Evolutionary conservation across 192 early-diverging fungal species (phyloP).

Genomic region (Mortierella hygrophila): DNA sequence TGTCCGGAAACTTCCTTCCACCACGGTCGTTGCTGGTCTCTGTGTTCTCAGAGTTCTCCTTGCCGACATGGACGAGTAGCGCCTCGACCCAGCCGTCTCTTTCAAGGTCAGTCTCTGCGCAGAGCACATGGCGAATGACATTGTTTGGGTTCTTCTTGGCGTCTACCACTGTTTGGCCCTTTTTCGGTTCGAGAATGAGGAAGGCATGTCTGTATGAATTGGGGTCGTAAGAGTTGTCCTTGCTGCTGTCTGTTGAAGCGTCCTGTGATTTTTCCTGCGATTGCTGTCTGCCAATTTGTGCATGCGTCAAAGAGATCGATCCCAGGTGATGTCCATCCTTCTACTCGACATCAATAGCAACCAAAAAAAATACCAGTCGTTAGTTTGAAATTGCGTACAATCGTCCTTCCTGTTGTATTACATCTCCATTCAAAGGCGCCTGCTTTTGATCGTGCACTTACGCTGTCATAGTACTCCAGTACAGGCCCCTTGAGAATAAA

Average conservation of each 20-base stretch:
- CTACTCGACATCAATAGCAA: conserved; percentile 46
- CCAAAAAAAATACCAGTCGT: conserved; percentile 19
- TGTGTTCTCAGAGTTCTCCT: conserved; percentile 8
- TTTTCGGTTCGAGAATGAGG: conserved; percentile 86
- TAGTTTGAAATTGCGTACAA: conserved; percentile 10
- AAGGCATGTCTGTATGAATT: conserved; percentile 90
- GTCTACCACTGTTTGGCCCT: conserved; percentile 60
- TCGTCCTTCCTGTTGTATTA: neutral
- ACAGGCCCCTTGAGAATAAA: conserved; percentile 79
- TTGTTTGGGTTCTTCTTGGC: conserved; percentile 45
- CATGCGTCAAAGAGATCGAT: conserved; percentile 81
- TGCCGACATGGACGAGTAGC: conserved; percentile 65
- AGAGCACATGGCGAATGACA: conserved; percentile 80
- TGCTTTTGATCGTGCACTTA: conserved; percentile 42
- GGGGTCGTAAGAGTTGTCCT: conserved; percentile 57
- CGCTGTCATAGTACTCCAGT: conserved; percentile 87
- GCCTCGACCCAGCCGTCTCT: conserved; percentile 92
- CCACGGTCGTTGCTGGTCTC: conserved; percentile 23
- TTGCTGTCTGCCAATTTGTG: conserved; percentile 75
- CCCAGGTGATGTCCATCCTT: conserved; percentile 80
- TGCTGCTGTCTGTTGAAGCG: conserved; percentile 14
- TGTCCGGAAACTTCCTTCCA: conserved; percentile 28
- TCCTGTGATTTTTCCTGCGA: conserved; percentile 40
- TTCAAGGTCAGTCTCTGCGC: conserved; percentile 90
- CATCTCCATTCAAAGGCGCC: neutral